These are phyloP conservation scores for Xerocomellus intermedius DNA, from an alignment of 768 basidiomycete species.

Conservation along the genomic window DNA sequence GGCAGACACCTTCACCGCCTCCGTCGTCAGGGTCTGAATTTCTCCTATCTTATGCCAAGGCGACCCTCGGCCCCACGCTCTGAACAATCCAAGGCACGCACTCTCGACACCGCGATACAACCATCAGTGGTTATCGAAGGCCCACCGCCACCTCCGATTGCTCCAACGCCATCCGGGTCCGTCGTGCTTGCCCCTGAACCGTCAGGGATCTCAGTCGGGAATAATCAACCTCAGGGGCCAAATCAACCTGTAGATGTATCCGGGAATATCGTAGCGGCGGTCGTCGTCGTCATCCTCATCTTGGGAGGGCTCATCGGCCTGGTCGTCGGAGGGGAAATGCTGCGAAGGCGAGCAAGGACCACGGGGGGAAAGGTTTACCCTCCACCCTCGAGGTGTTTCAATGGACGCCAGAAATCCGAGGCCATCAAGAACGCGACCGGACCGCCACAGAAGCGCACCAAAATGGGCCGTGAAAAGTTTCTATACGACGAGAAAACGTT, in stretches of 20 bases:
- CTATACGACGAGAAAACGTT: slow-evolving; percentile 14
- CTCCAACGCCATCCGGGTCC: slow-evolving; percentile 6
- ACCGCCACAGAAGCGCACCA: neutral
- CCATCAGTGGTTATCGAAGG: slow-evolving; percentile 9
- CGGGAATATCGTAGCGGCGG: slow-evolving; percentile 23
- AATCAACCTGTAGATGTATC: slow-evolving; percentile 8
- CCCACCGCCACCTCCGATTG: neutral
- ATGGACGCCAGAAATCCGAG: slow-evolving; percentile 7
- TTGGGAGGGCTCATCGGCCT: slow-evolving; percentile 28
- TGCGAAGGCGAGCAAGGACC: slow-evolving; percentile 20
- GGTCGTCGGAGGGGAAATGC: slow-evolving; percentile 25
- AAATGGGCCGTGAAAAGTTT: slow-evolving; percentile 2
- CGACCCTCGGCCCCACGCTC: neutral
- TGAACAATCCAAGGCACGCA: slow-evolving; percentile 8
- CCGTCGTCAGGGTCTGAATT: slow-evolving; percentile 15
- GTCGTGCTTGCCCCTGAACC: slow-evolving; percentile 2
- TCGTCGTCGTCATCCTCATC: slow-evolving; percentile 25
- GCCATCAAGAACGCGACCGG: neutral
- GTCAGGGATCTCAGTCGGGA: neutral
- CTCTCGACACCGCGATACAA: neutral
- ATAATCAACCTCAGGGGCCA: neutral
- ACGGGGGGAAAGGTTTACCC: neutral
- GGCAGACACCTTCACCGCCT: slow-evolving; percentile 11
- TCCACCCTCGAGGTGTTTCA: neutral
- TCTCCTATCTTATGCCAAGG: slow-evolving; percentile 1